Conservation (phyloP, 805 yeast species). For the Myxozyma neotropica region DNA sequence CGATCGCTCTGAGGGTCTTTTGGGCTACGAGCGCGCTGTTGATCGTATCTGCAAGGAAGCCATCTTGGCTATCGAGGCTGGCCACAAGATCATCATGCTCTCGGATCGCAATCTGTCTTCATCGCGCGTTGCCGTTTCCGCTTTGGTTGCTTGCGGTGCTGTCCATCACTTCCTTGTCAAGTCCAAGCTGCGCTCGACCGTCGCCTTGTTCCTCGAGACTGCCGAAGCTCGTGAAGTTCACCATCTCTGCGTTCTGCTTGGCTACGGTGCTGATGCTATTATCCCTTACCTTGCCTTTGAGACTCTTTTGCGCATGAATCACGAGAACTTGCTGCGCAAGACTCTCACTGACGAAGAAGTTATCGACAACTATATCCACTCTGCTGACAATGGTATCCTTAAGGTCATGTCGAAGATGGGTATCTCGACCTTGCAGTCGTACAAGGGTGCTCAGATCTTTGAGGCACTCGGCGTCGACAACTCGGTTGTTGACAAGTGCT, state of each 20-base stretch:
- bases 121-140: conserved; percentile 76
- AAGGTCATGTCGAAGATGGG: conserved; percentile 99
- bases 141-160: conserved; percentile 92
- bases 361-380: conserved; percentile 75
- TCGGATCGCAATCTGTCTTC: conserved; percentile 67
- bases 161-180: conserved; percentile 95
- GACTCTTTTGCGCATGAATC: conserved; percentile 79
- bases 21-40: conserved; percentile 81
- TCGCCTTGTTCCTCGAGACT: conserved; percentile 87
- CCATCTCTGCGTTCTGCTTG: conserved; percentile 89
- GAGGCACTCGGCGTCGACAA: conserved; percentile 96
- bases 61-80: conserved; percentile 75
- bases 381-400: conserved; percentile 87
- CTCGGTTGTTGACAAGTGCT: conserved; percentile 92
- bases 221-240: conserved; percentile 98
- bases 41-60: conserved; percentile 89
- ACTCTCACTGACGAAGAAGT: conserved; percentile 61
- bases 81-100: conserved; percentile 72
- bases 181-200: conserved; percentile 94
- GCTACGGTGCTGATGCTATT: conserved; percentile 96
- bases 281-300: conserved; percentile 94
- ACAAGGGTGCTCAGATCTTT: conserved; percentile 98
- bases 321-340: conserved; percentile 61
- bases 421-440: conserved; percentile 96
- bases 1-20: conserved; percentile 75